Percentiles rank a stretch among this genome's conserved stretches.
phyloP scores from a whole-genome alignment of 2,329 filamentous ascomycete genomes.

The Rutstroemia sp. region DNA sequence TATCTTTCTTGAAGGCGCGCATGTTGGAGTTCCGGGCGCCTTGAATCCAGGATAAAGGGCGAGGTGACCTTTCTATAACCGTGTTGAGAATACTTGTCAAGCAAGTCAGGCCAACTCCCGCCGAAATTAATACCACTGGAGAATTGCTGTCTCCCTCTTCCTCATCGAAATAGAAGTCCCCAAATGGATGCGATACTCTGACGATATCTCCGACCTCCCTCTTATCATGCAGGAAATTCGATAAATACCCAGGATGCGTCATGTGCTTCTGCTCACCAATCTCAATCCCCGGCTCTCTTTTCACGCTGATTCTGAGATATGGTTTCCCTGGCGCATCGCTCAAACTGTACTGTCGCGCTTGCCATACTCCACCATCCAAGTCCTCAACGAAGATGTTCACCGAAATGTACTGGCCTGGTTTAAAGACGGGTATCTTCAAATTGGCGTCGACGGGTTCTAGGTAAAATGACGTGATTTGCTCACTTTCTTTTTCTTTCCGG shows the following conservation, averaged over 20 bases:
- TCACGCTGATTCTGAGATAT: conserved; percentile 69
- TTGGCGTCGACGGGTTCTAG: conserved; percentile 55
- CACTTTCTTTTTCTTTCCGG: conserved; percentile 53
- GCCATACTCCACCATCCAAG: conserved; percentile 46
- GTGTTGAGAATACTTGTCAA: conserved; percentile 58
- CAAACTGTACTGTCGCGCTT: conserved; percentile 70
- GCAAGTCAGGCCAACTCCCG: conserved; percentile 62
- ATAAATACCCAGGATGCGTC: background rate
- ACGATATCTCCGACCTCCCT: conserved; percentile 43
- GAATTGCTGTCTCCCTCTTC: conserved; percentile 33
- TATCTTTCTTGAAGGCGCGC: conserved; percentile 48
- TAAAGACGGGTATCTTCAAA: conserved; percentile 48
- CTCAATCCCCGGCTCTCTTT: conserved; percentile 42
- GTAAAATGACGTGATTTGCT: conserved; percentile 62
- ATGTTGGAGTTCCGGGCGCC: conserved; percentile 43
- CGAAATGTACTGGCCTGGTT: conserved; percentile 68
- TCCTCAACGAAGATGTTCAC: conserved; percentile 54
- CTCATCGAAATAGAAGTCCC: conserved; percentile 54
- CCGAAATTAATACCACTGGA: conserved; percentile 59
- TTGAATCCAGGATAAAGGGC: conserved; percentile 58
- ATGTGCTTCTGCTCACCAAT: background rate
- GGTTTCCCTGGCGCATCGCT: conserved; percentile 47
- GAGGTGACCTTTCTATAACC: conserved; percentile 32
- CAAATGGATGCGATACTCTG: conserved; percentile 47
- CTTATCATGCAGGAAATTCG: conserved; percentile 42